Base-by-base conservation (phyloP, 2,329 filamentous ascomycete genomes). In the Delphinella strobiligena region DNA sequence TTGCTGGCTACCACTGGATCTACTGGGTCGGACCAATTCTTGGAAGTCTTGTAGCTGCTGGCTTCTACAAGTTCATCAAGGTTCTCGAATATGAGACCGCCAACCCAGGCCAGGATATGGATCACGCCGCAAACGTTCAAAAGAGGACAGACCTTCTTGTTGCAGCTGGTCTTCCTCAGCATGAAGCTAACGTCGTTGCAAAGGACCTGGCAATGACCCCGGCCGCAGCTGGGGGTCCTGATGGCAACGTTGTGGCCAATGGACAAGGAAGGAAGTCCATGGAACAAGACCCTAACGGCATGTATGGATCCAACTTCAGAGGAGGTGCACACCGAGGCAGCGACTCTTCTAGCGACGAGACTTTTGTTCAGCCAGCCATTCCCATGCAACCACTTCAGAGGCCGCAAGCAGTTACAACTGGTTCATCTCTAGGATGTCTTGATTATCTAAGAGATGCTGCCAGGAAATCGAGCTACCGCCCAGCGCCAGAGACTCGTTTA, bases 51-150 rank as follows among this genome's bases (percentile, higher is more conserved):
- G 31, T 58, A 1, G 54, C 54, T 2, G 54, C 48, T 17, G 52
- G 48, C 7, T 58, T 58, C 45, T 58, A 57, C 42, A 53, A 52
- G n/a, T 45, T 56, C 27, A 51, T 56, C 47, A 53, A 56, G 40
- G 46, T 52, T 27, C 46, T 57, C 19, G 54, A 56, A 40, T 58
- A 58, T 45, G 51, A 54, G 43, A 56, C 51, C 38, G 55, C 53
- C 17, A 58, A 58, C 33, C 52, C 52, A 2, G 47, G 49, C 29
- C 53, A 55, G 34, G 53, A 55, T 35, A 45, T 44, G 31, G 46
- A 47, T 34, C 44, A 49, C 34, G 41, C 37, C 14, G 36, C 44
- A 8, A 44, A 41, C 34, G 42, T 47, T 15, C 11, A 44, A 29
- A 38, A 44, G 34, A 47, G 38, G 39, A 46, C 42, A 38, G 27